A percentile compares a stretch with the other conserved stretches of the same genome.
These are phyloP conservation scores for Colletotrichum euphorbiae DNA, from an alignment of 2,329 filamentous ascomycete species.

Conservation along the genomic window DNA sequence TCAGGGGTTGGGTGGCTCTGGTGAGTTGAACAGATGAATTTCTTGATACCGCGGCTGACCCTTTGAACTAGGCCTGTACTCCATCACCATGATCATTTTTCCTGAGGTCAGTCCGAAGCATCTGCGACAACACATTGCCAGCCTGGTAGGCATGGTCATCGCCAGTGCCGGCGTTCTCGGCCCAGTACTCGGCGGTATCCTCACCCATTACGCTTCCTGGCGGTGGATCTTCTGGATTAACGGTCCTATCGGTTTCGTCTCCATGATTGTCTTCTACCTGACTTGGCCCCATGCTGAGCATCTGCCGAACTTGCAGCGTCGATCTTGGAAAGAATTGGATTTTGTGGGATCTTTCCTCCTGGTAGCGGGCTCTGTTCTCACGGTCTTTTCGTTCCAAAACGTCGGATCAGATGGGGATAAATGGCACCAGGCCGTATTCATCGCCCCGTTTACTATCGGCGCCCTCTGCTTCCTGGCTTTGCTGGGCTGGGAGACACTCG, in stretches of 20 bases:
- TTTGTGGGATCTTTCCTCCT: slow-evolving; percentile 65
- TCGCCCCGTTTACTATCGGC: slow-evolving; percentile 55
- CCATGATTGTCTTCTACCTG: slow-evolving; percentile 59
- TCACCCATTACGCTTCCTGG: slow-evolving; percentile 63
- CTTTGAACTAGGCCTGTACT: slow-evolving; percentile 59
- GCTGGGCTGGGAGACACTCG: slow-evolving; percentile 54
- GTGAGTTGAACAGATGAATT: slow-evolving; percentile 45
- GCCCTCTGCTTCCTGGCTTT: slow-evolving; percentile 50
- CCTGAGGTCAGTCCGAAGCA: slow-evolving; percentile 60
- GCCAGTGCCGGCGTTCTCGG: slow-evolving; percentile 62
- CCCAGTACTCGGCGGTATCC: slow-evolving; percentile 62
- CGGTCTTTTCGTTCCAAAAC: slow-evolving; percentile 70
- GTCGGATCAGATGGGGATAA: slow-evolving; percentile 51
- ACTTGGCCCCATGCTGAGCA: slow-evolving; percentile 62
- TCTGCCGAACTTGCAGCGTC: slow-evolving; percentile 52
- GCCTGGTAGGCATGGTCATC: slow-evolving; percentile 61
- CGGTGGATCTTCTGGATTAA: slow-evolving; percentile 72
- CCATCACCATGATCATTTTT: slow-evolving; percentile 66
- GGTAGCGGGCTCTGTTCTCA: slow-evolving; percentile 63
- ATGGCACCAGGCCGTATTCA: slow-evolving; percentile 57
- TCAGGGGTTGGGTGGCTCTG: slow-evolving; percentile 64
- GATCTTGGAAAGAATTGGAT: slow-evolving; percentile 64
- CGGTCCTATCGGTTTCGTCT: slow-evolving; percentile 61
- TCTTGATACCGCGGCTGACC: slow-evolving; percentile 23
- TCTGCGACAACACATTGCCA: slow-evolving; percentile 57